These are phyloP conservation scores for Pestalotiopsis sp. DNA, from an alignment of 2,329 filamentous ascomycete genomes.

Conservation along the genomic window DNA sequence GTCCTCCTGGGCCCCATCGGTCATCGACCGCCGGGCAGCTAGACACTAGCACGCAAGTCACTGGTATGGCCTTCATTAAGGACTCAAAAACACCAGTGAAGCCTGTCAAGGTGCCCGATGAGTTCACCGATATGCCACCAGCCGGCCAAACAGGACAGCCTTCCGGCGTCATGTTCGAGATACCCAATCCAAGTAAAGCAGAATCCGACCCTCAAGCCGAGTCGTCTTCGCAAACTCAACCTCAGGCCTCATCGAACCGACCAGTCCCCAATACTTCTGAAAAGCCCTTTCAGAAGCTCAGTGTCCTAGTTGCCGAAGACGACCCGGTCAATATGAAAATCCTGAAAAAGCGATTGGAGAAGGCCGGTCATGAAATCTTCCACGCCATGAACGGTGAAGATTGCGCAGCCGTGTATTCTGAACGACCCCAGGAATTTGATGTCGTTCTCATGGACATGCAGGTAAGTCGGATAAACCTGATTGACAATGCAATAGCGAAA, in stretches of 20 bases:
- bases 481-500: background rate
- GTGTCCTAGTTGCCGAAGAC: conserved; percentile 82
- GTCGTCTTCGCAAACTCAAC: background rate
- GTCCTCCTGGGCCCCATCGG: background rate
- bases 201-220: background rate
- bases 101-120: conserved; percentile 52
- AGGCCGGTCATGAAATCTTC: conserved; percentile 70
- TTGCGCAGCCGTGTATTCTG: conserved; percentile 72
- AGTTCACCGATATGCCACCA: conserved; percentile 41
- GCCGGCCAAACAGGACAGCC: conserved; percentile 28
- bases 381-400: conserved; percentile 84
- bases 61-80: conserved; percentile 40
- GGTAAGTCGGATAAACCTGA: conserved; percentile 49
- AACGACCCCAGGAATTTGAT: conserved; percentile 67
- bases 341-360: conserved; percentile 77
- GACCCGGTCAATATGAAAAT: conserved; percentile 87
- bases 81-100: conserved; percentile 49
- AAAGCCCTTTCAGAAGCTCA: conserved; percentile 51
- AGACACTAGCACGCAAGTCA: conserved; percentile 27
- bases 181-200: conserved; percentile 24
- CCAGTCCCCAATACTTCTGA: background rate
- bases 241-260: background rate
- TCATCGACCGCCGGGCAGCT: conserved; percentile 6
- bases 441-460: conserved; percentile 93
- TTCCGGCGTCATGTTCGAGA: conserved; percentile 43